These are phyloP conservation scores for Aspergillus versicolor DNA, from an alignment of 2,329 filamentous ascomycete genomes.

Conservation along the genomic window DNA sequence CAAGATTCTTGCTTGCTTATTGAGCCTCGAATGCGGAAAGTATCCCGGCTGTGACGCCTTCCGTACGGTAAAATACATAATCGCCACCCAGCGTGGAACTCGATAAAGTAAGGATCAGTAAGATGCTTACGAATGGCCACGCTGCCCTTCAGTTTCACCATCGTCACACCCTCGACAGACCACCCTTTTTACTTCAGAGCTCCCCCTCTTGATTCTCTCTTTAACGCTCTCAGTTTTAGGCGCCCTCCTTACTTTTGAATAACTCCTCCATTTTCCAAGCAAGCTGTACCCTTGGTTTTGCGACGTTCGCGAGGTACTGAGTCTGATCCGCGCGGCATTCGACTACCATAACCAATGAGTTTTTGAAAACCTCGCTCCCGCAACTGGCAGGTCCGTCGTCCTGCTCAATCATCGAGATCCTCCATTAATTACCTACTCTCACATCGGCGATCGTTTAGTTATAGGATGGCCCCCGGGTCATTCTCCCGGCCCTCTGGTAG, in stretches of 20 bases:
- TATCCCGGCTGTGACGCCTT: not conserved
- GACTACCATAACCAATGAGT: slow-evolving; percentile 4
- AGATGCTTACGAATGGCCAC: slow-evolving; percentile 7
- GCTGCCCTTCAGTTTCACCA: slow-evolving; percentile 6
- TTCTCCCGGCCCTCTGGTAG: slow-evolving; percentile 15
- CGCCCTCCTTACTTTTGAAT: not conserved
- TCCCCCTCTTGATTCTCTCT: not conserved
- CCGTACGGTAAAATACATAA: slow-evolving; percentile 7
- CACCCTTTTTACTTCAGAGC: not conserved
- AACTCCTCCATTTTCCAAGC: not conserved
- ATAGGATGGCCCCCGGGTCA: slow-evolving; percentile 22
- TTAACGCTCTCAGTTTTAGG: not conserved
- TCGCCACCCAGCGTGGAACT: not conserved
- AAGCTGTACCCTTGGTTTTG: not conserved
- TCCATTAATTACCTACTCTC: not conserved
- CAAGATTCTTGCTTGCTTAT: slow-evolving; percentile 3
- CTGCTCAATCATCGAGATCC: not conserved
- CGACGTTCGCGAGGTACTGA: not conserved
- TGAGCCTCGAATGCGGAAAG: slow-evolving; percentile 16
- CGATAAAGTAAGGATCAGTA: slow-evolving; percentile 4
- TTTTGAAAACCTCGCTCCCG: not conserved
- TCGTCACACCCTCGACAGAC: not conserved
- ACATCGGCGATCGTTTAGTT: not conserved
- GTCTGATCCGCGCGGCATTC: not conserved
- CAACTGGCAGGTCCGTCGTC: slow-evolving; percentile 2